phyloP scores from a whole-genome alignment of 306 rosid genomes.

The Calophaca sinica region DNA sequence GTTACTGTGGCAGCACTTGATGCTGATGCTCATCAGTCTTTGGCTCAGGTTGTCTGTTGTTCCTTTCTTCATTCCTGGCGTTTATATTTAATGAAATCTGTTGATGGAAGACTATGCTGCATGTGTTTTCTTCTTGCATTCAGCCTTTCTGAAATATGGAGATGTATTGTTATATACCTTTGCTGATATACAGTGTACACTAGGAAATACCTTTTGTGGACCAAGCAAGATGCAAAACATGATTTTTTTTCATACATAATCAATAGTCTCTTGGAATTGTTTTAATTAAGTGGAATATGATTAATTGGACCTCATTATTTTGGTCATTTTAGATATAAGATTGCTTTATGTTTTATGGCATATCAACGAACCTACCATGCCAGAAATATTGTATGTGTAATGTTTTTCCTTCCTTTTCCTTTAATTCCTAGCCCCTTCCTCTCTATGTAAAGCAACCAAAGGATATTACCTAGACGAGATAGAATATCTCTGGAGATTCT shows the following conservation, averaged over 20 bases:
- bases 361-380: neutral
- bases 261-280: slow-evolving; percentile 4
- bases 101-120: slow-evolving; percentile 19
- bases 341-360: slow-evolving; percentile 33
- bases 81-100: slow-evolving; percentile 34
- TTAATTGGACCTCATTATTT: slow-evolving; percentile 5
- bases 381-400: neutral
- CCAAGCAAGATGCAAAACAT: slow-evolving; percentile 12
- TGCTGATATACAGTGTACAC: neutral
- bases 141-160: slow-evolving; percentile 20
- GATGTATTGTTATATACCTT: neutral
- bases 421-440: neutral
- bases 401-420: neutral
- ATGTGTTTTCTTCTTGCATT: slow-evolving; percentile 31
- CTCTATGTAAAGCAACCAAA: neutral
- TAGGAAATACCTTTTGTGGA: neutral
- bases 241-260: slow-evolving; percentile 2
- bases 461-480: neutral
- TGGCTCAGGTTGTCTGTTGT: slow-evolving; percentile 79
- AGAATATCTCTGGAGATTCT: slow-evolving; percentile 24
- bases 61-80: slow-evolving; percentile 30
- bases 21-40: slow-evolving; percentile 88
- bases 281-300: slow-evolving; percentile 3
- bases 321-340: neutral
- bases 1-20: slow-evolving; percentile 94